These are phyloP conservation scores for Trametes elegans DNA, from an alignment of 768 basidiomycete genomes.

Conservation along the genomic window DNA sequence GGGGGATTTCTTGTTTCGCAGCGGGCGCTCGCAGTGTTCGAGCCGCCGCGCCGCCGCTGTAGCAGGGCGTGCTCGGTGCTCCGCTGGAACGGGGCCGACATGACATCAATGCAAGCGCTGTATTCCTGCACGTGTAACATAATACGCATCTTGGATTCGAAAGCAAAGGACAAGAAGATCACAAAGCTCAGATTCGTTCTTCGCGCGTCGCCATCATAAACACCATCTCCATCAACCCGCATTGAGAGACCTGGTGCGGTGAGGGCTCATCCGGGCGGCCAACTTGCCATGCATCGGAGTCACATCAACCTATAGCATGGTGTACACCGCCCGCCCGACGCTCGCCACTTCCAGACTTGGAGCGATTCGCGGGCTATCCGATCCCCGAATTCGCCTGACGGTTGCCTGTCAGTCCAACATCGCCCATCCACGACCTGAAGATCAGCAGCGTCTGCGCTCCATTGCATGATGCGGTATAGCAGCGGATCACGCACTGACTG, in stretches of 20 bases:
- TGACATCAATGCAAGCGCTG: background rate
- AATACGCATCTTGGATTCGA: background rate
- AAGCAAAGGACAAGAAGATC: background rate
- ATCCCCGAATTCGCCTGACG: background rate
- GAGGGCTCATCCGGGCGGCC: too few species aligned
- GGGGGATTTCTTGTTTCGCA: background rate
- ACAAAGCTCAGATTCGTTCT: too few species aligned
- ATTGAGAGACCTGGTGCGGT: background rate
- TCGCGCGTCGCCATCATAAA: too few species aligned
- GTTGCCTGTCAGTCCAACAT: too few species aligned
- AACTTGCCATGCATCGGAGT: too few species aligned
- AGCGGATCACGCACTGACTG: background rate
- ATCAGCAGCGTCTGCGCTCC: background rate
- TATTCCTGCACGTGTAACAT: slow-evolving; percentile 11
- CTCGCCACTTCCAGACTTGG: too few species aligned
- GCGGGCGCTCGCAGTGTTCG: slow-evolving; percentile 2
- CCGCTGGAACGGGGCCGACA: slow-evolving; percentile 7
- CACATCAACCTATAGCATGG: too few species aligned
- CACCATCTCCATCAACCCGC: background rate
- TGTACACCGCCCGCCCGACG: too few species aligned
- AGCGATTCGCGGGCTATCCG: background rate
- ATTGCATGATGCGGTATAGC: background rate
- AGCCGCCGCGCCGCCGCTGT: background rate
- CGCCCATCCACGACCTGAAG: too few species aligned
- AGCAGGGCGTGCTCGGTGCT: slow-evolving; percentile 5